Base-by-base conservation (phyloP, 768 basidiomycete species). In the Dacryopinax spathularia region DNA sequence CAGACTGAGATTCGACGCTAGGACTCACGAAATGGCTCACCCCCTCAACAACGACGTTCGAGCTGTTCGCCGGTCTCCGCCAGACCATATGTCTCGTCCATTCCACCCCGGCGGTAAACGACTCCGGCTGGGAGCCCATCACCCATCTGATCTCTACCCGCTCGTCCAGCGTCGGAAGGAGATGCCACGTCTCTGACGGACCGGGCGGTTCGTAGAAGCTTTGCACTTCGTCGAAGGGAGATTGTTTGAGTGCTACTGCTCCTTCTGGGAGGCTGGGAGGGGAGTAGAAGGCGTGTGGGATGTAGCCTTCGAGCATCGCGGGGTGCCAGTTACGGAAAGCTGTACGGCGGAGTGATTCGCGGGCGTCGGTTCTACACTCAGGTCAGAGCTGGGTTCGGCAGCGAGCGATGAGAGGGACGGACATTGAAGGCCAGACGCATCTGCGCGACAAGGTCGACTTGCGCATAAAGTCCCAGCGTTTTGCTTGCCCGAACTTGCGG, bases 321-420 rank as follows among this genome's bases (percentile, higher is more conserved):
- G 83, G 81, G 69, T 90, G 78, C 90, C 89, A 91, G 1, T 77
- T 73, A 1, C 69, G 67, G 72, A 91, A 91, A 0, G 84, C 79
- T 29, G 76, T 80, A 60, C 75, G 72, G 62, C 70, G 66, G 69
- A 90, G 81, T 5, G 73, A 67, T 7, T 67, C 69, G 2, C 78
- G 69, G 0, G 88, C 90, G 63, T 85, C 86, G 34, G 84, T 80
- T 37, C 88, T 87, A 66, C 12, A 33, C 64, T 7, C 29, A 16
- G 34, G 6, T 62, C 63, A 48, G 27, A n/a, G 60, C 29, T 15
- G 48, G 20, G 18, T 5, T 7, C 22, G 20, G 16, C 44, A 33
- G n/a, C 22, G 10, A 34, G 27, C n/a, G n/a, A n/a, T n/a, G 33
- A 33, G 33, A 10, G 33, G n/a, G 29, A 27, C 76, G 15, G 68